phyloP scores from a whole-genome alignment of 2,329 filamentous ascomycete species.

The Scedosporium aurantiacum region DNA sequence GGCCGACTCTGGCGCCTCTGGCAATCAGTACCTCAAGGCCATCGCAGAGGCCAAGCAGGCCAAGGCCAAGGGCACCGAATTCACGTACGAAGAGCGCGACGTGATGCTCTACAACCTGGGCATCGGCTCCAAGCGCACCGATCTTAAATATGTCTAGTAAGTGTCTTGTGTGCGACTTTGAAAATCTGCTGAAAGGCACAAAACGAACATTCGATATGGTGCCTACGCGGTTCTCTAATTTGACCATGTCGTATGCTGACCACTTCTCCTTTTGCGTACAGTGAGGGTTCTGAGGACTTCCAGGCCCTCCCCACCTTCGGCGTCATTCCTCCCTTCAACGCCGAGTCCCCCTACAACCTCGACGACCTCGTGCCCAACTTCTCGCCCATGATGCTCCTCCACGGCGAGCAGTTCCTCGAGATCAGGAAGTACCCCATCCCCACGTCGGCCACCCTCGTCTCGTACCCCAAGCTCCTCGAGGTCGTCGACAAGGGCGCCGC shows the following conservation, averaged over 20 bases:
- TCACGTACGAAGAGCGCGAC: slow-evolving; percentile 76
- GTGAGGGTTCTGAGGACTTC: slow-evolving; percentile 82
- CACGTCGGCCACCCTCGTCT: slow-evolving; percentile 66
- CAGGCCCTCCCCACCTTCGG: slow-evolving; percentile 91
- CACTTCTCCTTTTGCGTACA: slow-evolving; percentile 11
- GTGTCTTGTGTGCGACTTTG: slow-evolving; percentile 10
- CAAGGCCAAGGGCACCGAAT: slow-evolving; percentile 61
- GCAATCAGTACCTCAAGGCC: slow-evolving; percentile 51
- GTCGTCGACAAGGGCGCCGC: slow-evolving; percentile 93
- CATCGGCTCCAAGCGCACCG: slow-evolving; percentile 79
- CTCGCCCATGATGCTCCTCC: slow-evolving; percentile 95
- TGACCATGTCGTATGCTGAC: background rate
- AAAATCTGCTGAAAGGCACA: too few relatives aligned
- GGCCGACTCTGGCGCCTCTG: slow-evolving; percentile 10
- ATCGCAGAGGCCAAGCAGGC: slow-evolving; percentile 68
- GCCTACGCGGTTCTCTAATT: too few relatives aligned
- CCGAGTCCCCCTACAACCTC: slow-evolving; percentile 67
- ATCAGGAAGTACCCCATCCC: slow-evolving; percentile 86
- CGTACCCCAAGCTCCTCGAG: slow-evolving; percentile 73
- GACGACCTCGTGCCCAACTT: slow-evolving; percentile 88
- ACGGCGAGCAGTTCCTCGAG: slow-evolving; percentile 97
- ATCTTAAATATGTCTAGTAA: slow-evolving; percentile 73
- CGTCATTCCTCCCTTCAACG: slow-evolving; percentile 88
- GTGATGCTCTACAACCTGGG: slow-evolving; percentile 93
- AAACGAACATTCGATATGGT: too few relatives aligned